Percentiles rank a stretch among this genome's conserved stretches.
These are phyloP conservation scores for Neofusicoccum kwambonambiense DNA, from an alignment of 2,329 filamentous ascomycete species.

Conservation along the genomic window DNA sequence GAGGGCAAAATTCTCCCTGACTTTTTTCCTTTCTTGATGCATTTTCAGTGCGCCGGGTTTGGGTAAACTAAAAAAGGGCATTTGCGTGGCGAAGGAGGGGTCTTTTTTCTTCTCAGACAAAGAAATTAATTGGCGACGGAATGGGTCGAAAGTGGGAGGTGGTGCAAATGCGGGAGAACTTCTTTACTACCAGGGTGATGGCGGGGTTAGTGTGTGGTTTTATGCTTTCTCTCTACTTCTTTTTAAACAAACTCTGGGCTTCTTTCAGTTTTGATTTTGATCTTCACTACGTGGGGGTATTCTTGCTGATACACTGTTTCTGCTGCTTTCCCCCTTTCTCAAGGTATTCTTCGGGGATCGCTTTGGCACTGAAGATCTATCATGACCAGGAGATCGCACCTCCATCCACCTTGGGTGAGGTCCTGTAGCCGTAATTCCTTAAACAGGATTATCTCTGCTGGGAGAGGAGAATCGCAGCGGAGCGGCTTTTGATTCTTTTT, in stretches of 20 bases:
- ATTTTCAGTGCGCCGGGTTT: constrained; percentile 19
- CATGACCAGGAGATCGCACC: no score
- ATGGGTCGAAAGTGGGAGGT: neutral
- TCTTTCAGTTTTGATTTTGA: neutral
- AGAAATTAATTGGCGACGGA: constrained; percentile 9
- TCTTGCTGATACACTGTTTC: constrained; percentile 3
- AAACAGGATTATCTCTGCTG: no score
- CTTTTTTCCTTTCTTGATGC: constrained; percentile 15
- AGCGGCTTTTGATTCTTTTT: no score
- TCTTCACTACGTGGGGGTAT: neutral
- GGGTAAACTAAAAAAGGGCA: constrained; percentile 17
- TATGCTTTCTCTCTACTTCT: constrained; percentile 1
- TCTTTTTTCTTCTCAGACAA: neutral
- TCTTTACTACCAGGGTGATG: neutral
- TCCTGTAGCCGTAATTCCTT: no score
- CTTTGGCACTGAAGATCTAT: no score
- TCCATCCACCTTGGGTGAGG: no score
- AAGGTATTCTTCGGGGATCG: neutral
- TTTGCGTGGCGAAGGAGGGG: constrained; percentile 17
- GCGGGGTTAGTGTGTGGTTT: neutral
- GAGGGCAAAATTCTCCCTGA: constrained; percentile 5
- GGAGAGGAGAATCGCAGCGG: no score
- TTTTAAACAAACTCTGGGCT: constrained; percentile 5
- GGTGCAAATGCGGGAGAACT: constrained; percentile 8
- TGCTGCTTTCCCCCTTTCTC: neutral